Conservation (phyloP, 1,284 basidiomycete genomes). For the Cerrena zonata region DNA sequence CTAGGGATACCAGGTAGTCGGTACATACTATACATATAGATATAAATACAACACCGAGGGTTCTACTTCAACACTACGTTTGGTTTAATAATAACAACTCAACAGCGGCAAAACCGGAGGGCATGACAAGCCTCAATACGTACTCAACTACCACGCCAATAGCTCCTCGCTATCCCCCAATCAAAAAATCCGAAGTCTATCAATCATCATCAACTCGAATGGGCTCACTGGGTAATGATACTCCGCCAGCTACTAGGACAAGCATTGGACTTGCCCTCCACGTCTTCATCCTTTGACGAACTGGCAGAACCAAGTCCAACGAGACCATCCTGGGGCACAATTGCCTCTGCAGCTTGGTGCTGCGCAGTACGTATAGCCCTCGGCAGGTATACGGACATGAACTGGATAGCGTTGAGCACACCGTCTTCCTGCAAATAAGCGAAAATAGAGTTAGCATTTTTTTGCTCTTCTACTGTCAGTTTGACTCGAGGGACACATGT, state of each 20-base stretch:
- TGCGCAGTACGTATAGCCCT: slow-evolving; percentile 28
- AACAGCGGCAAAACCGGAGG: too few species aligned
- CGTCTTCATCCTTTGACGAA: neutral
- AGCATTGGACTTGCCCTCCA: neutral
- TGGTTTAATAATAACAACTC: too few species aligned
- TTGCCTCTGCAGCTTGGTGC: neutral
- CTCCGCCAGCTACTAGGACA: neutral
- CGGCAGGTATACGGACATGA: slow-evolving; percentile 45
- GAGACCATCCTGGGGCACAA: neutral
- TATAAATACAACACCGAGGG: too few species aligned
- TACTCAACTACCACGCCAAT: too few species aligned
- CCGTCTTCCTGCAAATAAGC: slow-evolving; percentile 39
- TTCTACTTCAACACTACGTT: too few species aligned
- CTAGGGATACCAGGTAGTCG: too few species aligned
- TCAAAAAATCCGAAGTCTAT: neutral
- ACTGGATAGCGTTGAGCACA: slow-evolving; percentile 41
- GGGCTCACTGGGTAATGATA: neutral
- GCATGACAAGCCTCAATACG: too few species aligned
- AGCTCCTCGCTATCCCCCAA: too few species aligned
- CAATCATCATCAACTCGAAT: neutral
- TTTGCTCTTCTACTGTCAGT: neutral
- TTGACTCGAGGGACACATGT: too few species aligned
- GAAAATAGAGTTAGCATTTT: neutral
- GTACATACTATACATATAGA: too few species aligned
- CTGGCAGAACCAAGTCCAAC: neutral